Evolutionary conservation across 768 basidiomycete genomes (phyloP), one percentile per base, ranked within the genome.

Genomic region (Amylocystis lapponica): DNA sequence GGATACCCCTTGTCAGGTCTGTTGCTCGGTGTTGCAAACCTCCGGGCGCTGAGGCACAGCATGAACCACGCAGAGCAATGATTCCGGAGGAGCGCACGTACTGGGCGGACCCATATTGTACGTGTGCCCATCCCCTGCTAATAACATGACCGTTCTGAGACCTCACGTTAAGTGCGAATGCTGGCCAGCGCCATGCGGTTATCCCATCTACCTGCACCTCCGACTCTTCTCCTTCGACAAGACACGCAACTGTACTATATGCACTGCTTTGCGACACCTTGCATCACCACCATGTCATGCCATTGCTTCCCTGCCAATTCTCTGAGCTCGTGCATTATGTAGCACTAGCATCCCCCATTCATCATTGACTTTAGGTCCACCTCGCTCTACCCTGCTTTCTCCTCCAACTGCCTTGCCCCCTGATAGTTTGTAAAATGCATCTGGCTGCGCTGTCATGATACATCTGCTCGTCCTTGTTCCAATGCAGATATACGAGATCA

Each of bases 401-500:
- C n/a, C n/a, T n/a, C n/a, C n/a, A n/a, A n/a, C n/a, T n/a, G n/a
- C n/a, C n/a, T n/a, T n/a, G n/a, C n/a, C n/a, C n/a, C n/a, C n/a
- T n/a, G n/a, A n/a, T n/a, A n/a, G n/a, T n/a, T n/a, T n/a, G n/a
- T n/a, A n/a, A n/a, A n/a, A n/a, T n/a, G n/a, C 77, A 61, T 89
- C 78, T 29, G 60, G 97, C 79, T 41, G 79, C 79, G 19, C 81
- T 79, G 60, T 98, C 94, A 58, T 95, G 97, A 56, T 95, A 98
- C 88, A 95, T 93, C 58, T 89, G 68, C 32, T 83, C 61, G 42
- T 87, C 81, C 49, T 92, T 86, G 60, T 74, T 88, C 94, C 94
- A 97, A 52, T 97, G 94, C 35, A 97, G 69, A 65, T 95, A 94
- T 92, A 41, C 19, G n/a, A n/a, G n/a, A n/a, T n/a, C n/a, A n/a